phyloP scores from a whole-genome alignment of 768 basidiomycete genomes.

The Trametes cingulata region DNA sequence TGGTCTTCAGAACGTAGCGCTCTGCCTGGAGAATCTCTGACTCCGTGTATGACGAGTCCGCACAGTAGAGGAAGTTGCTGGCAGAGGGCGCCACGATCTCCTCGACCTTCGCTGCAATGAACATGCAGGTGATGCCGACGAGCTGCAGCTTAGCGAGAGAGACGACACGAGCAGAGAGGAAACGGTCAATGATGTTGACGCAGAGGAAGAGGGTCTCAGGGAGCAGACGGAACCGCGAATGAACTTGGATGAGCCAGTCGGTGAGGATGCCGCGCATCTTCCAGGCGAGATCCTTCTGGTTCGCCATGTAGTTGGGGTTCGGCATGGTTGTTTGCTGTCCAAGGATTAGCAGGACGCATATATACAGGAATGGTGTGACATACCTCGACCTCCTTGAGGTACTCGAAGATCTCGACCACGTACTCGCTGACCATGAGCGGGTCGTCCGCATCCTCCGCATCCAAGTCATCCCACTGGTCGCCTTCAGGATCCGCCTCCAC shows the following conservation, averaged over 20 bases:
- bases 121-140: conserved; percentile 85
- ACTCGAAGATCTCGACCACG: conserved; percentile 89
- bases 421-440: conserved; percentile 98
- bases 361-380: conserved; percentile 7
- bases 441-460: conserved; percentile 89
- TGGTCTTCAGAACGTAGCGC: conserved; percentile 79
- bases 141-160: conserved; percentile 68
- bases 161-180: conserved; percentile 58
- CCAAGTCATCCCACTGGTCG: conserved; percentile 85
- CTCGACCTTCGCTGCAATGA: conserved; percentile 90
- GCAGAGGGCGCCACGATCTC: conserved; percentile 89
- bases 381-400: conserved; percentile 87
- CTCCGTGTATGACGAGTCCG: conserved; percentile 74
- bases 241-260: conserved; percentile 94
- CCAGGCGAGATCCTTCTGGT: conserved; percentile 84
- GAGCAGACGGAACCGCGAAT: conserved; percentile 79
- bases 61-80: conserved; percentile 74
- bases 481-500: conserved; percentile 66
- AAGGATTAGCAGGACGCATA: conserved; percentile 16
- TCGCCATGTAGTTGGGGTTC: conserved; percentile 81
- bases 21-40: conserved; percentile 89
- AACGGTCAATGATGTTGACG: conserved; percentile 77
- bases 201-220: conserved; percentile 92
- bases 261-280: conserved; percentile 85
- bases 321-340: conserved; percentile 75